A percentile compares a stretch with the other conserved stretches of the same genome.
These are phyloP conservation scores for Candida krabiensis DNA, from an alignment of 805 yeast genomes.

Conservation along the genomic window DNA sequence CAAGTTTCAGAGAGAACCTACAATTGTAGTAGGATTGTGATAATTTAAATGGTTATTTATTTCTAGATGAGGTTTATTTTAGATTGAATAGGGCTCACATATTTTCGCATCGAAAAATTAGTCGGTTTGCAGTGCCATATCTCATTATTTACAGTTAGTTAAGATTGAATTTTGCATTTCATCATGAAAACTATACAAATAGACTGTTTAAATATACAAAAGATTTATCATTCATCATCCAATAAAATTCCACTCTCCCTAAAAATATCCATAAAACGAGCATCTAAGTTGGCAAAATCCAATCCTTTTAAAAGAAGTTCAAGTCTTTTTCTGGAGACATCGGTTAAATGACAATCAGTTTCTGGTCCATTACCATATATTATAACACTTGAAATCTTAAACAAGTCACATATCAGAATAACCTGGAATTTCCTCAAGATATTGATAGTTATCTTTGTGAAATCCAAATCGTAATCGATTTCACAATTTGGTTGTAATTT, in stretches of 20 bases:
- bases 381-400: conserved; percentile 17
- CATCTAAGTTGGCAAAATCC: conserved; percentile 13
- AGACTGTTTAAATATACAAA: too few species aligned
- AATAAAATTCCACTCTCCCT: conserved; percentile 12
- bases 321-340: conserved; percentile 9
- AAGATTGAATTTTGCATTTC: too few species aligned
- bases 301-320: conserved; percentile 22
- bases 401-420: conserved; percentile 24
- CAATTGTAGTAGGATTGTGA: too few species aligned
- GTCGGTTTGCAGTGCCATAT: too few species aligned
- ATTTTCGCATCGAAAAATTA: too few species aligned
- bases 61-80: too few species aligned
- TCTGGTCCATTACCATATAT: conserved; percentile 11
- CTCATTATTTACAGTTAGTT: too few species aligned
- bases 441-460: conserved; percentile 26
- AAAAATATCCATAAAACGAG: conserved; percentile 15
- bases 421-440: conserved; percentile 19
- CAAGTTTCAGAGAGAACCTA: too few species aligned
- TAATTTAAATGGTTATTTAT: too few species aligned
- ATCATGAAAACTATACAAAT: too few species aligned
- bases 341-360: conserved; percentile 6
- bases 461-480: conserved; percentile 29
- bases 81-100: too few species aligned
- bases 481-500: conserved; percentile 13
- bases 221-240: background rate